Base-by-base conservation (phyloP, 331 rosid species). In the Spiraea crenata region DNA sequence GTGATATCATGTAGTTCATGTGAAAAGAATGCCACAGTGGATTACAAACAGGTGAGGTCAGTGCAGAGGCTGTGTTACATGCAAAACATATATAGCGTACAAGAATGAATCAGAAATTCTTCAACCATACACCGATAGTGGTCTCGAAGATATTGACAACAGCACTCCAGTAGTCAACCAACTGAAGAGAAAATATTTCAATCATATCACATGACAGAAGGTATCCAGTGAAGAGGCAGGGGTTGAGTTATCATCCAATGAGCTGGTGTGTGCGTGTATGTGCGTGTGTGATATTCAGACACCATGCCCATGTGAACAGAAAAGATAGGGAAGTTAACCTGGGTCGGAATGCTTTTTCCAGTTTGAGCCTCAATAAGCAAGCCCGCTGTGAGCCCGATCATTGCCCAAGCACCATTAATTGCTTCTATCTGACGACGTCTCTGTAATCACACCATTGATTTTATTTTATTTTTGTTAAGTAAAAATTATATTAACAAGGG, bases 391-490 rank as follows among this genome's bases (percentile, higher is more conserved):
- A 95, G 92, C 57, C 97, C 99, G 61, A 91, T 85, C 96, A 95
- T 95, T 54, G 99, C 99, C 97, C 96, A 91, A 42, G 97, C 97
- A 70, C 97, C 99, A 69, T 95, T 95, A 7, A 91, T 86, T 48
- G 97, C 96, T 77, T 95, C 99, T 67, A 95, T 86, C 83, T 83
- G 91, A 49, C 95, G 92, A 65, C 79, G 81, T 80, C 90, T 89
- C 97, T 95, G 63, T 77, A 76, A 57, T 74, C 79, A 74, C 56
- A 67, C 37, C 82, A 72, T 41, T 38, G 73, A 51, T 76, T 75
- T 71, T 37, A n/a, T n/a, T n/a, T n/a, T n/a, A n/a, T n/a, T 25
- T 25, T 25, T 25, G 31, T 25, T 25, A 25, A 25, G 31, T 25
- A 2, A 25, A 25, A 25, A 25, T 25, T 25, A 25, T 25, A n/a